These are phyloP conservation scores for Pestalotiopsis sp. DNA, from an alignment of 2,329 filamentous ascomycete species.

Conservation along the genomic window DNA sequence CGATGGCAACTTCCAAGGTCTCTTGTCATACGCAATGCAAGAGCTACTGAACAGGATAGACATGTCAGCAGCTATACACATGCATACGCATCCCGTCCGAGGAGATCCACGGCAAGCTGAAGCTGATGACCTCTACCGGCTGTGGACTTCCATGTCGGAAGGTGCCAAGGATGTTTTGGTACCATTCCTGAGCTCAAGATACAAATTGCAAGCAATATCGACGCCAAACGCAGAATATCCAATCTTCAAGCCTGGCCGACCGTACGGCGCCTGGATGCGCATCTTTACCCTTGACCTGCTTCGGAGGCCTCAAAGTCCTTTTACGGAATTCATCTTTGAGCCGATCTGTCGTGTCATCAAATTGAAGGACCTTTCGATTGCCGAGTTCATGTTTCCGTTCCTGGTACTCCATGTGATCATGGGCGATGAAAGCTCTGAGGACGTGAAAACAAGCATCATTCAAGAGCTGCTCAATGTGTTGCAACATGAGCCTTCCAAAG, in stretches of 20 bases:
- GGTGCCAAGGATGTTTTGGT: slow-evolving; percentile 79
- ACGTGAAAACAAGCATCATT: slow-evolving; percentile 67
- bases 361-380: slow-evolving; percentile 82
- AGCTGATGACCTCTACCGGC: slow-evolving; percentile 58
- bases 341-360: slow-evolving; percentile 81
- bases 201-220: slow-evolving; percentile 68
- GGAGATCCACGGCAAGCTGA: slow-evolving; percentile 55
- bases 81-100: slow-evolving; percentile 35
- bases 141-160: slow-evolving; percentile 80
- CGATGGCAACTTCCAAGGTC: slow-evolving; percentile 85
- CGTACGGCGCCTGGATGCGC: slow-evolving; percentile 82
- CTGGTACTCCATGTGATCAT: slow-evolving; percentile 82
- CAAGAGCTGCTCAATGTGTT: slow-evolving; percentile 76
- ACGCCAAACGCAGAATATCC: slow-evolving; percentile 69
- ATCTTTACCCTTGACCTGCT: slow-evolving; percentile 81
- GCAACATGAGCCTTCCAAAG: slow-evolving; percentile 55
- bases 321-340: slow-evolving; percentile 77
- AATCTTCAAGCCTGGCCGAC: slow-evolving; percentile 69
- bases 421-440: slow-evolving; percentile 62
- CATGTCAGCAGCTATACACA: slow-evolving; percentile 60
- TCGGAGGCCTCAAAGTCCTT: slow-evolving; percentile 73
- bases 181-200: slow-evolving; percentile 85
- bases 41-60: slow-evolving; percentile 80
- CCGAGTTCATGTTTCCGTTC: slow-evolving; percentile 88
- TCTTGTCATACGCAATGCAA: slow-evolving; percentile 93